A percentile compares a stretch with the other conserved stretches of the same genome.
Evolutionary conservation across 805 yeast genomes (phyloP).

Genomic region (Torulaspora gathmanii): DNA sequence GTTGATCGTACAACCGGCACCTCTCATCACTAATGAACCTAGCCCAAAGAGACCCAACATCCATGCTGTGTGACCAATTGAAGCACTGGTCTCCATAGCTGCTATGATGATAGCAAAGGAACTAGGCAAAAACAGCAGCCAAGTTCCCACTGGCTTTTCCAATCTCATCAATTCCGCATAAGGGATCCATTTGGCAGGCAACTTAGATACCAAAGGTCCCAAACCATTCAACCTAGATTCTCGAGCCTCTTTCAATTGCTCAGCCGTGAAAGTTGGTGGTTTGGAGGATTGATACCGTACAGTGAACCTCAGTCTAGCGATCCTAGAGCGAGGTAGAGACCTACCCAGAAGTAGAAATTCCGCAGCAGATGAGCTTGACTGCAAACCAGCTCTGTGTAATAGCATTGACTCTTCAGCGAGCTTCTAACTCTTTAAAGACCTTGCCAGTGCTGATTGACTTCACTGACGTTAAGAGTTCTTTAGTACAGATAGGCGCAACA

Average conservation of each 20-base stretch:
- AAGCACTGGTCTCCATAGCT: slow-evolving; percentile 66
- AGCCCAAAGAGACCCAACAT: slow-evolving; percentile 68
- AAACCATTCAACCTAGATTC: slow-evolving; percentile 46
- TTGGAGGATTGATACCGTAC: slow-evolving; percentile 9
- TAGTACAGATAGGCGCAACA: neutral
- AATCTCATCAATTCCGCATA: slow-evolving; percentile 88
- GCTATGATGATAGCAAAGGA: slow-evolving; percentile 94
- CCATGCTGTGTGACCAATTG: slow-evolving; percentile 54
- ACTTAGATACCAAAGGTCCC: slow-evolving; percentile 48
- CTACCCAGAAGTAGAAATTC: neutral
- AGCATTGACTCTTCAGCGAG: neutral
- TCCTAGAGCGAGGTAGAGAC: neutral
- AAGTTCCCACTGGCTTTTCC: slow-evolving; percentile 95
- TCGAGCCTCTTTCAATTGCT: slow-evolving; percentile 39
- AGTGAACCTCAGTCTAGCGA: neutral
- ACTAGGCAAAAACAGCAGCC: slow-evolving; percentile 76
- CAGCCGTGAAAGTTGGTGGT: slow-evolving; percentile 23
- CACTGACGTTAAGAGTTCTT: neutral
- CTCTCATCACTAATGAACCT: slow-evolving; percentile 90
- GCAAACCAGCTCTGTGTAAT: neutral
- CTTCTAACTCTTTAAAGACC: neutral
- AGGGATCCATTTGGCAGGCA: slow-evolving; percentile 77
- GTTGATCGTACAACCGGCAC: slow-evolving; percentile 96
- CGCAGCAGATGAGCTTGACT: neutral
- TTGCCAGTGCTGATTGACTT: neutral